phyloP scores from a whole-genome alignment of 768 basidiomycete genomes.

The Lentinula aciculospora region DNA sequence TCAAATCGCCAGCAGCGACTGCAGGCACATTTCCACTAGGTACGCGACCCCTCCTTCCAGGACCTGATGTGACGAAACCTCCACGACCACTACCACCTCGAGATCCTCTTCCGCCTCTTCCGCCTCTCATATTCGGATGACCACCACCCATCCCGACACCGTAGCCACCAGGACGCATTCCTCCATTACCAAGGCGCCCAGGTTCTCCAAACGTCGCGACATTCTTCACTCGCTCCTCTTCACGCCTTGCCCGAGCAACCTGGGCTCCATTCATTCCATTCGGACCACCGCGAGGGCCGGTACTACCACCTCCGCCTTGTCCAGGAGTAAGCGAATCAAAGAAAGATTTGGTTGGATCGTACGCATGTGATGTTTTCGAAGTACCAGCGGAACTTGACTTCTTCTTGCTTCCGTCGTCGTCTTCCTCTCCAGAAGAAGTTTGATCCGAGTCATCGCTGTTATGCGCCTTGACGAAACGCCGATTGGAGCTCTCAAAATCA shows the following conservation, averaged over 20 bases:
- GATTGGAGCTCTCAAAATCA: conserved; percentile 75
- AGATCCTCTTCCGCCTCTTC: neutral
- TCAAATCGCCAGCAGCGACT: neutral
- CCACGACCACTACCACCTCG: neutral
- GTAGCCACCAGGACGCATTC: conserved; percentile 75
- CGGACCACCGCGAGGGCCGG: conserved; percentile 35
- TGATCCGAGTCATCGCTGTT: conserved; percentile 22
- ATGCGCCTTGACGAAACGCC: conserved; percentile 66
- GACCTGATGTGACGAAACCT: neutral
- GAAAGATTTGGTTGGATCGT: conserved; percentile 76
- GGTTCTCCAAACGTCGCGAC: conserved; percentile 87
- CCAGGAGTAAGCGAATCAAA: conserved; percentile 59
- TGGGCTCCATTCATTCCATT: conserved; percentile 28
- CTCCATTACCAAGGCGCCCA: conserved; percentile 54
- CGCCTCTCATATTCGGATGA: conserved; percentile 13
- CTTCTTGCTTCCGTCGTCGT: conserved; percentile 20
- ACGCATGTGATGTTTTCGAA: conserved; percentile 39
- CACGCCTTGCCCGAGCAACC: conserved; percentile 59
- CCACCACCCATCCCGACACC: conserved; percentile 75
- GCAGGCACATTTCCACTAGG: neutral
- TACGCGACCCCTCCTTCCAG: neutral
- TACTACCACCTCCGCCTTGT: conserved; percentile 20
- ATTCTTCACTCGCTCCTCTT: conserved; percentile 81
- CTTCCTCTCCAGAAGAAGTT: conserved; percentile 23
- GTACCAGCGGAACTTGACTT: conserved; percentile 29